Conservation (phyloP, 1,139 yeast genomes). For the Sugiyamaella japonica region DNA sequence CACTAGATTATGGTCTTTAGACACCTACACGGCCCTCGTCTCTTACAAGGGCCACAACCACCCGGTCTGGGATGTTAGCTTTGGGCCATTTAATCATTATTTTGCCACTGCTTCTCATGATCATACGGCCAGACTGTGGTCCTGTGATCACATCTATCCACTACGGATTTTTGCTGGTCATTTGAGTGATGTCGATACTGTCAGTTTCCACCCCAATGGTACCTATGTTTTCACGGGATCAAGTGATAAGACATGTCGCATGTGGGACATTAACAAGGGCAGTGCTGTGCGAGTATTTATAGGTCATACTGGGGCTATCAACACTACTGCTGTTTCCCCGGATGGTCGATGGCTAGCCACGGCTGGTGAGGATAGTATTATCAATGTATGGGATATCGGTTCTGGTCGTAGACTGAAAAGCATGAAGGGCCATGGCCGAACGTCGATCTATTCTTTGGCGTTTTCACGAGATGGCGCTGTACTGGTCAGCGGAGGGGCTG, state of each 20-base stretch:
- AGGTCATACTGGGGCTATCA: slow-evolving; percentile 89
- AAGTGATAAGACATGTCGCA: slow-evolving; percentile 89
- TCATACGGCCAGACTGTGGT: slow-evolving; percentile 97
- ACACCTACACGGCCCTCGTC: slow-evolving; percentile 84
- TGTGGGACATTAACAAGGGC: slow-evolving; percentile 97
- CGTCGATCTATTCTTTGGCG: slow-evolving; percentile 79
- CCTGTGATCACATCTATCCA: slow-evolving; percentile 96
- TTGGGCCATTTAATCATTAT: slow-evolving; percentile 94
- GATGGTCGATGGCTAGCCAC: slow-evolving; percentile 97
- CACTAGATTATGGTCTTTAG: slow-evolving; percentile 90
- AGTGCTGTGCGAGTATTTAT: slow-evolving; percentile 89
- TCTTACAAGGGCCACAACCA: slow-evolving; percentile 96
- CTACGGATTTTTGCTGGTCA: slow-evolving; percentile 96
- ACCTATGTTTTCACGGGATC: slow-evolving; percentile 94
- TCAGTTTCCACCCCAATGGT: slow-evolving; percentile 94
- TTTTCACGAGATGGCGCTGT: slow-evolving; percentile 88
- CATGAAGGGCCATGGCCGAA: slow-evolving; percentile 87
- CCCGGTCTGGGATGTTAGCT: slow-evolving; percentile 96
- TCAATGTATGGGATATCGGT: slow-evolving; percentile 93
- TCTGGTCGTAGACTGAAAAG: slow-evolving; percentile 78
- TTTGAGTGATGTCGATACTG: slow-evolving; percentile 92
- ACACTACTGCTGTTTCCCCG: slow-evolving; percentile 85
- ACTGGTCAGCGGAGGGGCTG: slow-evolving; percentile 90
- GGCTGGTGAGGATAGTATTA: slow-evolving; percentile 90
- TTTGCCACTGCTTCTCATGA: slow-evolving; percentile 98